Evolutionary conservation across 768 basidiomycete species (phyloP), one percentile per base, ranked within the genome.

Genomic region (Rhizopogon rudus): DNA sequence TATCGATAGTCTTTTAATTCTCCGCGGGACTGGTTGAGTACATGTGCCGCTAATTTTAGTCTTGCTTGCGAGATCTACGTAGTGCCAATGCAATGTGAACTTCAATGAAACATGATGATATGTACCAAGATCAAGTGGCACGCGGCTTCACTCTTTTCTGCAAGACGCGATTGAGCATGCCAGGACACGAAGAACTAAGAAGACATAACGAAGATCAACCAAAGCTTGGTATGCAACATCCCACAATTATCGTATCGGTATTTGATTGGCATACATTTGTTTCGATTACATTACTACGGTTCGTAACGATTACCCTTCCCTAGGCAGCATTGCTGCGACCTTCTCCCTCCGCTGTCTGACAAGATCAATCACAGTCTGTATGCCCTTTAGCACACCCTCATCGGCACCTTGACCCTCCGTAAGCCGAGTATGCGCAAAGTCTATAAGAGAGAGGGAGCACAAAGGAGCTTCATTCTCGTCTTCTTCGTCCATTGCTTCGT

Each of bases 401-500:
- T 98, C 95, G 2, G 85, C 83, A 4, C 94, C 95, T 61, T 82
- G 63, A 0, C 88, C 91, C 0, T 83, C 80, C 6, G 71, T 76
- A 12, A 88, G 58, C 22, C 79, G 73, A 2, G 93, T 88, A 68
- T 98, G 96, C 6, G 94, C 95, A 67, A 99, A 98, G 73, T 99
- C 96, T 60, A 98, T 98, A 60, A 97, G 72, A 60, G 86, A 87
- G 57, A 97, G 77, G 13, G 77, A 74, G 58, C 80, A 87, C 35
- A 49, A 49, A n/a, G 46, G 63, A 51, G 50, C 65, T 57, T n/a
- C 58, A 13, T 37, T 5, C 9, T 50, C 41, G 3, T 65, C 63
- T 14, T 64, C 69, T n/a, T 63, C 68, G 8, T 58, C 62, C 2
- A 54, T 64, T 4, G 61, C 61, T 3, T 60, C 65, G 8, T 63